Evolutionary conservation across 352 stramenopile genomes (phyloP), one percentile per base, ranked within the genome.

Genomic region (Globisporangium orthogonon): DNA sequence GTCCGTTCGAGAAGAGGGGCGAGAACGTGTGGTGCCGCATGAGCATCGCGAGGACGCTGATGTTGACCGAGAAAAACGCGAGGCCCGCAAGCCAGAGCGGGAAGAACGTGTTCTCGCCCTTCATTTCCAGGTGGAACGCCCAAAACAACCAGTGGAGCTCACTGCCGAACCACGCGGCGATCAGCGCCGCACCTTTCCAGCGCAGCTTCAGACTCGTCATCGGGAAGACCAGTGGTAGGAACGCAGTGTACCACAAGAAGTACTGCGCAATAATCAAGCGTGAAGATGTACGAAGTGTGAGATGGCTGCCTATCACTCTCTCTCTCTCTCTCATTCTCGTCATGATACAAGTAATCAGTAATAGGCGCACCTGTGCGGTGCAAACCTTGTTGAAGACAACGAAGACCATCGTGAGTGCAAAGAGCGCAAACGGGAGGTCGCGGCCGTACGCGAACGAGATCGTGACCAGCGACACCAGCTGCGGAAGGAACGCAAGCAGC

Each of bases 391-490:
- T 99, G 73, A 98, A 97, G 29, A 97, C 95, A 18, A 99, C 97
- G 72, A 99, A 99, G 2, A 98, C 69, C 76, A 98, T 97, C n/a
- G 97, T 99, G 69, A 99, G 79, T 17, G 96, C 71, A 66, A 99
- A 98, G 1, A 99, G 64, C 39, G 93, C 94, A 59, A 99, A 94
- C 31, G 83, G 78, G 14, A 99, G 63, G 66, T 98, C 87, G 33
- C 69, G 69, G 39, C 78, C 89, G 52, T 83, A 90, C 35, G 63
- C 61, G 31, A 87, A 57, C 17, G 78, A 94, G 46, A 95, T 81
- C 7, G 76, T 86, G 43, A 93, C 58, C 2, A 95, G 69, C 13
- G 86, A 88, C 29, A 69, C 63, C n/a, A 96, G 56, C 37, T 96
- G 86, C 23, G 86, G 86, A 7, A 96, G 50, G 54, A 96, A 96